Percentiles rank a stretch among this genome's conserved stretches.
phyloP scores from a whole-genome alignment of 2,329 filamentous ascomycete species.

The Davidsoniella virescens region DNA sequence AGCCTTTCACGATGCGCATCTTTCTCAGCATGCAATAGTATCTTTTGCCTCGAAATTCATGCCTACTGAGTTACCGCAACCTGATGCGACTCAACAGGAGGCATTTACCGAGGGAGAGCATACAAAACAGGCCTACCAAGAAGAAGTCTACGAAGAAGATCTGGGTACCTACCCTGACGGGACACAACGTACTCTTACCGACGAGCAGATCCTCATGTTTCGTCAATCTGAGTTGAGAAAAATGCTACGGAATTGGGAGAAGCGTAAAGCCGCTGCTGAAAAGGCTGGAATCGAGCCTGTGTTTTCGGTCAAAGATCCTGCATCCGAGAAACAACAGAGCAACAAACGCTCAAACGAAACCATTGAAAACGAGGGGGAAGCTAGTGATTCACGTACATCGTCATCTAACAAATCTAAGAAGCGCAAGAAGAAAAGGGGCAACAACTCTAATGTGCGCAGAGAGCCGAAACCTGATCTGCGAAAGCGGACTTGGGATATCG shows the following conservation, averaged over 20 bases:
- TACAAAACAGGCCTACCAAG: conserved; percentile 14
- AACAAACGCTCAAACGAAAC: neutral
- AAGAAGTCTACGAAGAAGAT: conserved; percentile 41
- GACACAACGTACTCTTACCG: conserved; percentile 73
- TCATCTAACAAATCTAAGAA: conserved; percentile 22
- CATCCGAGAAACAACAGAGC: neutral
- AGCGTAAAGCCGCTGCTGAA: conserved; percentile 10
- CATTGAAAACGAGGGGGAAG: conserved; percentile 13
- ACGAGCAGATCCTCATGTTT: conserved; percentile 82
- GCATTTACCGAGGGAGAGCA: conserved; percentile 17
- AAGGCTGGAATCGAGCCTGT: conserved; percentile 2
- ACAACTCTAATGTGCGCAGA: conserved; percentile 6
- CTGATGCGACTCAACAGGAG: neutral
- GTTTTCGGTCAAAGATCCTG: conserved; percentile 9
- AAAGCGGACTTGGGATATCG: conserved; percentile 52
- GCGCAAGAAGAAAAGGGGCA: conserved; percentile 22
- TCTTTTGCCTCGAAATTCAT: neutral
- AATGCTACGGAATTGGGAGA: conserved; percentile 33
- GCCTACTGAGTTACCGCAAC: neutral
- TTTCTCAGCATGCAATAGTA: neutral
- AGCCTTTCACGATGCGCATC: conserved; percentile 4
- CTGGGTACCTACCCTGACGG: conserved; percentile 80
- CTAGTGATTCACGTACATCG: conserved; percentile 1
- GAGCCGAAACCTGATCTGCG: conserved; percentile 44
- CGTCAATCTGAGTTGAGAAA: conserved; percentile 72